phyloP scores from a whole-genome alignment of 148 eudicot genomes.

The Camellia japonica region DNA sequence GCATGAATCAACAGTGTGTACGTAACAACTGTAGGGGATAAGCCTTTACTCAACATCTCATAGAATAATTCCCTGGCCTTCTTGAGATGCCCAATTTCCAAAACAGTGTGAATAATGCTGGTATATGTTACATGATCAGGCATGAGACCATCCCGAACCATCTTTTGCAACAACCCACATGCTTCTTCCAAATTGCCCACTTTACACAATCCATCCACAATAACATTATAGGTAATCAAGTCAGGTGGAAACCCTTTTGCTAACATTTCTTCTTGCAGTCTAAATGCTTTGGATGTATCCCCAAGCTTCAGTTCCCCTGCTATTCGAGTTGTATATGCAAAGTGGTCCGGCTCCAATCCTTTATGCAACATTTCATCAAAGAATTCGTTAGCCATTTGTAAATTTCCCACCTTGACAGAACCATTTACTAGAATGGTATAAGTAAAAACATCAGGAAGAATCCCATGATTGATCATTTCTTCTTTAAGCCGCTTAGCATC shows the following conservation, averaged over 20 bases:
- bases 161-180: constrained; percentile 34
- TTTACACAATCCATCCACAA: constrained; percentile 43
- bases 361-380: constrained; percentile 45
- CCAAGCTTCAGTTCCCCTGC: constrained; percentile 45
- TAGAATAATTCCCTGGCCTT: constrained; percentile 43
- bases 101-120: constrained; percentile 43
- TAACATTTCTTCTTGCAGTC: constrained; percentile 43
- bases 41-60: constrained; percentile 39
- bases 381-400: constrained; percentile 35
- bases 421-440: constrained; percentile 55
- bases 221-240: constrained; percentile 45
- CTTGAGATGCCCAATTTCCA: constrained; percentile 38
- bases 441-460: constrained; percentile 50
- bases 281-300: constrained; percentile 27
- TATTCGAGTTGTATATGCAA: constrained; percentile 37
- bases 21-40: constrained; percentile 51
- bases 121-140: constrained; percentile 58
- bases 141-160: constrained; percentile 36
- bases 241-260: constrained; percentile 40
- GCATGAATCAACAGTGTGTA: constrained; percentile 52
- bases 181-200: constrained; percentile 47
- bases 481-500: constrained; percentile 43
- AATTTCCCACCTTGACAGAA: constrained; percentile 38
- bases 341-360: constrained; percentile 51
- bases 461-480: constrained; percentile 39